Percentiles rank a stretch among this genome's conserved stretches.
Evolutionary conservation across 495 filamentous ascomycete species (phyloP).

Genomic region (Daldinia decipiens): DNA sequence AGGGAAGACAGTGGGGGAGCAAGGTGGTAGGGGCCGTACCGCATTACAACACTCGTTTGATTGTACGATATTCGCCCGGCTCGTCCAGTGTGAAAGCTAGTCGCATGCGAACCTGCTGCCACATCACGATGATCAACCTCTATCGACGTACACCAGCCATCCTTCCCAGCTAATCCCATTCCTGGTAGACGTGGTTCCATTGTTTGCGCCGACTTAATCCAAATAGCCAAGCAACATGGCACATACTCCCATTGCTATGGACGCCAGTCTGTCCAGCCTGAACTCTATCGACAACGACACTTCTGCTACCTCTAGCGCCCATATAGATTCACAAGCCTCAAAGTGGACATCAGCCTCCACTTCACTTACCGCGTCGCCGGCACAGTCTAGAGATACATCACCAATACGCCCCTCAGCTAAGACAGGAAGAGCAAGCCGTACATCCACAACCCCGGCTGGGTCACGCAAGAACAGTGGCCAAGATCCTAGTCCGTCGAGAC

Average conservation of each 20-base stretch:
- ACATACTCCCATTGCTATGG: slow-evolving; percentile 43
- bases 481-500: slow-evolving; percentile 73
- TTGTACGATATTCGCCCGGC: slow-evolving; percentile 24
- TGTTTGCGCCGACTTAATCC: slow-evolving; percentile 39
- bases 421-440: slow-evolving; percentile 39
- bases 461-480: slow-evolving; percentile 75
- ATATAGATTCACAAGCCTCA: slow-evolving; percentile 50
- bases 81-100: slow-evolving; percentile 31
- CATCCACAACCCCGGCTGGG: slow-evolving; percentile 48
- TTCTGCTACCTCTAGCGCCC: slow-evolving; percentile 45
- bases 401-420: slow-evolving; percentile 54
- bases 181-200: slow-evolving; percentile 49
- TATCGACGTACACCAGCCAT: slow-evolving; percentile 41
- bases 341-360: slow-evolving; percentile 58
- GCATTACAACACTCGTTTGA: slow-evolving; percentile 14
- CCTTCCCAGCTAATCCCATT: slow-evolving; percentile 47
- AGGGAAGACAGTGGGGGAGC: slow-evolving; percentile 24
- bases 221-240: slow-evolving; percentile 40
- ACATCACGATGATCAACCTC: slow-evolving; percentile 50
- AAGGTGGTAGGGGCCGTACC: slow-evolving; percentile 8
- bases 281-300: slow-evolving; percentile 47
- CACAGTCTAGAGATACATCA: slow-evolving; percentile 62
- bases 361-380: slow-evolving; percentile 59
- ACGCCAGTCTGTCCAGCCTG: slow-evolving; percentile 46
- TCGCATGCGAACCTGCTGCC: slow-evolving; percentile 45